Conservation (phyloP, 2,329 filamentous ascomycete species). For the Aureobasidium sp. region DNA sequence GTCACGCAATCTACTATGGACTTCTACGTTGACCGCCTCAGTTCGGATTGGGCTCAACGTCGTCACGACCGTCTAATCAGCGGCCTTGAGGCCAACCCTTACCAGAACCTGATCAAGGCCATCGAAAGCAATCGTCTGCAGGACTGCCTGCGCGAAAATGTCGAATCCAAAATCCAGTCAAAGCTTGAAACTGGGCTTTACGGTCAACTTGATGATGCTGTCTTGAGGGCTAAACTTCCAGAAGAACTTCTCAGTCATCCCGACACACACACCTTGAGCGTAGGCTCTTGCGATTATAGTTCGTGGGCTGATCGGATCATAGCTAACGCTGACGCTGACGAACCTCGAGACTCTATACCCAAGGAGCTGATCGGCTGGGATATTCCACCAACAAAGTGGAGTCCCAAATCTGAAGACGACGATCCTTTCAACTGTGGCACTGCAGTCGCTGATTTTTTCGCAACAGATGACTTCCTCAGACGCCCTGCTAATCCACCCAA, state of each 20-base stretch:
- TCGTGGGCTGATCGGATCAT: neutral
- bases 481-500: too few relatives aligned
- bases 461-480: too few relatives aligned
- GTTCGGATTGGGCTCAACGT: neutral
- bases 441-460: too few relatives aligned
- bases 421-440: too few relatives aligned
- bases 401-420: too few relatives aligned
- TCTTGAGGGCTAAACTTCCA: neutral
- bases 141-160: neutral
- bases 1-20: neutral
- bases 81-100: neutral
- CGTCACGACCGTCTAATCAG: neutral
- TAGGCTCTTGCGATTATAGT: neutral
- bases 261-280: neutral
- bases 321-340: neutral
- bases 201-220: neutral
- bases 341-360: too few relatives aligned
- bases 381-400: too few relatives aligned
- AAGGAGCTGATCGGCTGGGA: too few relatives aligned
- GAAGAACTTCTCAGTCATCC: neutral
- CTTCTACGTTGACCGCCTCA: slow-evolving; percentile 5
- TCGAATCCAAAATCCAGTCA: neutral
- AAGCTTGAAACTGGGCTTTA: neutral
- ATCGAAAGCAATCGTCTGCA: neutral
- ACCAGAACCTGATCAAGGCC: neutral